These are phyloP conservation scores for Pugionium cornutum DNA, from an alignment of 345 rosid species.

Conservation along the genomic window DNA sequence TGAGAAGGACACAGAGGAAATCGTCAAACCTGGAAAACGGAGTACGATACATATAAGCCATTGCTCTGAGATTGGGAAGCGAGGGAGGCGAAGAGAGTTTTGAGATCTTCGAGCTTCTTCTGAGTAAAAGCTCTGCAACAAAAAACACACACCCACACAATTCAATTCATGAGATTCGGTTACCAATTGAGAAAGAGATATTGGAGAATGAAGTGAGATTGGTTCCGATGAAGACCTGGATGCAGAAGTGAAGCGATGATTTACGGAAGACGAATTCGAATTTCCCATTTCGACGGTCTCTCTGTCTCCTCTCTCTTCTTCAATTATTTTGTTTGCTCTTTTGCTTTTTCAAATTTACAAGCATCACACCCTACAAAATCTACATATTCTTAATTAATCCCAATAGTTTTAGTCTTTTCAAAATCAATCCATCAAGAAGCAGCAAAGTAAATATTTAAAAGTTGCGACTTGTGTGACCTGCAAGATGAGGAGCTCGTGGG, in stretches of 20 bases:
- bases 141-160: background rate
- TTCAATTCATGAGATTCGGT: conserved; percentile 12
- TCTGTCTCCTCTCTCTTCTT: background rate
- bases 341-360: conserved; percentile 15
- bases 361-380: background rate
- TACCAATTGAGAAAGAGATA: background rate
- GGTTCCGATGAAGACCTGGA: conserved; percentile 39
- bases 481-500: too few relatives aligned
- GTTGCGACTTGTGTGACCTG: background rate
- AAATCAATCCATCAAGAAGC: background rate
- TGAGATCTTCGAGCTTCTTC: conserved; percentile 65
- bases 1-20: too few relatives aligned
- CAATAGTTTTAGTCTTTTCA: background rate
- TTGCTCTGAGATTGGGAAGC: conserved; percentile 64
- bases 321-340: conserved; percentile 5
- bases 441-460: background rate
- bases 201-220: background rate
- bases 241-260: conserved; percentile 47
- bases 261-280: conserved; percentile 36
- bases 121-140: conserved; percentile 66
- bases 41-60: conserved; percentile 46
- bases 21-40: conserved; percentile 63
- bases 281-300: conserved; percentile 37
- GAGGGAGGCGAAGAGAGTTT: conserved; percentile 58
- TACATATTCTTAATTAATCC: background rate